These are phyloP conservation scores for Penicillium sp. DNA, from an alignment of 2,329 filamentous ascomycete species.

Conservation along the genomic window DNA sequence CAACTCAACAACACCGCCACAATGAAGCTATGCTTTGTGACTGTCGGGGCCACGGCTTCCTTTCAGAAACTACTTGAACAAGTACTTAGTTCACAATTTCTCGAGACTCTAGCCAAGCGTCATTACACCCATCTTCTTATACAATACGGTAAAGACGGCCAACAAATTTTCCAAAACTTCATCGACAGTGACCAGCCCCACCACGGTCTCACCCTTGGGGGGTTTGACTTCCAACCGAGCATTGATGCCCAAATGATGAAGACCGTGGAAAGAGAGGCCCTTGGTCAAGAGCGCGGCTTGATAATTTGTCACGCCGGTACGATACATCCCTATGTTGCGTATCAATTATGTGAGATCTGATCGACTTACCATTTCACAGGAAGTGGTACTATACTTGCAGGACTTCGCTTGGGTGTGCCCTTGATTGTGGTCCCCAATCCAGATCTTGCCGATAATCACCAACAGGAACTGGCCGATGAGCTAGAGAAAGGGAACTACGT, in stretches of 20 bases:
- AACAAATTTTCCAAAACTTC: constrained; percentile 48
- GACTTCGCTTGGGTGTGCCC: constrained; percentile 68
- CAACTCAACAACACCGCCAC: not conserved
- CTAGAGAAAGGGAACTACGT: constrained; percentile 73
- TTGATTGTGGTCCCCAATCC: constrained; percentile 90
- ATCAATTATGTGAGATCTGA: not conserved
- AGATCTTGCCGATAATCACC: constrained; percentile 81
- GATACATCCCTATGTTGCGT: constrained; percentile 19
- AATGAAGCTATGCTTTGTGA: constrained; percentile 69
- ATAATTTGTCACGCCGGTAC: constrained; percentile 87
- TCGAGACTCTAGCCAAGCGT: constrained; percentile 56
- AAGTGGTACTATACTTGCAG: constrained; percentile 84
- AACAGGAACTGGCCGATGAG: constrained; percentile 78
- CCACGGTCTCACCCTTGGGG: constrained; percentile 53
- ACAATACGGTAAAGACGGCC: constrained; percentile 74
- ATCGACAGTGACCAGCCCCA: constrained; percentile 19
- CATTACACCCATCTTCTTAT: constrained; percentile 71
- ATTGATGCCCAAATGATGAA: constrained; percentile 59
- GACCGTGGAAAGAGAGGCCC: constrained; percentile 46
- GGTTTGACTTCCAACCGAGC: constrained; percentile 66
- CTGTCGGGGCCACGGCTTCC: constrained; percentile 84
- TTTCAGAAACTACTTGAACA: constrained; percentile 71
- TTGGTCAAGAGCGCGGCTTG: constrained; percentile 57
- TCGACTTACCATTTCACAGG: constrained; percentile 52
- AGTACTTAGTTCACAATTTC: constrained; percentile 61